Base-by-base conservation (phyloP, 768 basidiomycete species). In the Boletus tomentosulus region DNA sequence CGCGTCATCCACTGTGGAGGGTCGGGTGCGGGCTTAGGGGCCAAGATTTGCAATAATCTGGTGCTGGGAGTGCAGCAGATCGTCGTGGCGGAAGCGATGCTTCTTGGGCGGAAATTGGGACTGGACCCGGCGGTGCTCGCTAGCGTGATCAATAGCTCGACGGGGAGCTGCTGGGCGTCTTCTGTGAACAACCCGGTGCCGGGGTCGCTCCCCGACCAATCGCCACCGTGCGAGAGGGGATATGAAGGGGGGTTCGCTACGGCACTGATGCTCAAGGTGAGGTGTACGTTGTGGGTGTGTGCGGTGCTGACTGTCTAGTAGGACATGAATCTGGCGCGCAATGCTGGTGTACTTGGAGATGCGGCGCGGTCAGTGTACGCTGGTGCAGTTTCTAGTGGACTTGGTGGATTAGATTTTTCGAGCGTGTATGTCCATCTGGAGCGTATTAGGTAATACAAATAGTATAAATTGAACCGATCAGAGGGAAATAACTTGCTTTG, bases 21-120 rank as follows among this genome's bases (percentile, higher is more conserved):
- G 8, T 87, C 87, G 4, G 90, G 92, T 11, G 78, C 87, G 3
- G 92, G 92, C 1, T 72, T 95, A 10, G 91, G 82, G 1, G 91
- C 92, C 2, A 95, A 95, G 73, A 92, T 95, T 35, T 92, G 90
- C 73, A 95, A 94, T 71, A 95, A 95, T 68, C 74, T 86, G 28
- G 75, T 88, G 25, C 72, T 89, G 39, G 89, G 87, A 4, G 86
- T 89, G 3, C 79, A 93, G 62, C 91, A 93, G 69, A 82, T 92
- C 50, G 89, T 85, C 15, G 82, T 90, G 1, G 87, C 80, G n/a
- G 93, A 96, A 70, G 92, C 87, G 4, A 95, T 96, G 92, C 71
- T 94, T 5, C 77, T 95, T 10, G 93, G 93, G 4, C 79, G 83
- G 67, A 84, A 80, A 53, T 73, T 95, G n/a, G 93, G 92, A 3